Evolutionary conservation across 73 alveolate genomes (phyloP).

Genomic region (Effrenium voratum): DNA sequence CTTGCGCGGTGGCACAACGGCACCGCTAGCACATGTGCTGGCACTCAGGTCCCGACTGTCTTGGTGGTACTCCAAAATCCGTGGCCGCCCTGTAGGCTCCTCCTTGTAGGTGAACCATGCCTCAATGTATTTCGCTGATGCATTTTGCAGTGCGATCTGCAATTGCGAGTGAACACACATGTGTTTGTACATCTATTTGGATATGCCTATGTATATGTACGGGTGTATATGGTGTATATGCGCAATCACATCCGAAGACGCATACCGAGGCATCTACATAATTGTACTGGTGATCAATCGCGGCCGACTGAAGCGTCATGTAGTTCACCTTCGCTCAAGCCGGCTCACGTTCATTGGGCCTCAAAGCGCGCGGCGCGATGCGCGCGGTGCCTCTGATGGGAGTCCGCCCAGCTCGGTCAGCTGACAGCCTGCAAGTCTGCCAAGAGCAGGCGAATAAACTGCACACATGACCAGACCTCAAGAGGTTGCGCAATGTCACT

Average conservation of each 20-base stretch:
- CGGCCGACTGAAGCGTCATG: slow-evolving; percentile 84
- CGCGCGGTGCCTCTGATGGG: slow-evolving; percentile 59
- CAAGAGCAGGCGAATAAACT: neutral
- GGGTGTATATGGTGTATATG: neutral
- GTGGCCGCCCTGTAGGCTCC: slow-evolving; percentile 79
- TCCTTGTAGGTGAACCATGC: slow-evolving; percentile 87
- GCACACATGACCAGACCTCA: neutral
- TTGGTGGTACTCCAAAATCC: slow-evolving; percentile 86
- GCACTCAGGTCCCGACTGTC: neutral
- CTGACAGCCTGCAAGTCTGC: slow-evolving; percentile 35
- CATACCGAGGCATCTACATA: neutral
- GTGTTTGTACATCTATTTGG: no score
- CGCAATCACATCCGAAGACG: neutral
- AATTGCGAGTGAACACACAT: no score
- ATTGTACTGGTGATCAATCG: slow-evolving; percentile 88
- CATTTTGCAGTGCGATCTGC: no score
- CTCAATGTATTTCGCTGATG: no score
- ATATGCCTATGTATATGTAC: neutral
- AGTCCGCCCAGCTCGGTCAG: slow-evolving; percentile 68
- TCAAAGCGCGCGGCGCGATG: no score
- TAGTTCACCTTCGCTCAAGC: no score
- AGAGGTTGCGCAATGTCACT: no score
- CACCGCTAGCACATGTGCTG: no score
- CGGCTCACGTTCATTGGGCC: no score
- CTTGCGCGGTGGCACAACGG: neutral